A percentile compares a stretch with the other conserved stretches of the same genome.
Evolutionary conservation across 2,329 filamentous ascomycete species (phyloP).

Genomic region (Periconia sp.): DNA sequence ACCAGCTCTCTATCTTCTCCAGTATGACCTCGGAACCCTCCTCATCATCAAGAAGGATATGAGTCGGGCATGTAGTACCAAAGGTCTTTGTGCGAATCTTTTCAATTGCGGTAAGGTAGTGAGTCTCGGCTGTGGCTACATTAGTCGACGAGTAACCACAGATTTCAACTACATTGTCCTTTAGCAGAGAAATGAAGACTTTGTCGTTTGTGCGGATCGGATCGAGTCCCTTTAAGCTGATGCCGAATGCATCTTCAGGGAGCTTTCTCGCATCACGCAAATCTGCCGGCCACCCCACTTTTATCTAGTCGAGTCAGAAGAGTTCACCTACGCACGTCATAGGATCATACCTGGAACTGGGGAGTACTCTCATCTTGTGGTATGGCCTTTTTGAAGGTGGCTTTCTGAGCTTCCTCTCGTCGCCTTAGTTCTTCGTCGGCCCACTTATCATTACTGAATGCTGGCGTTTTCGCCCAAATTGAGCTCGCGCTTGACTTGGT

Average conservation of each 20-base stretch:
- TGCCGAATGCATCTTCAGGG: conserved; percentile 34
- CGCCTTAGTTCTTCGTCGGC: conserved; percentile 23
- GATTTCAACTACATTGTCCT: conserved; percentile 25
- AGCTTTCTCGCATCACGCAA: conserved; percentile 12
- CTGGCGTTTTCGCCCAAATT: conserved; percentile 34
- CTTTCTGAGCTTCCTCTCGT: conserved; percentile 21
- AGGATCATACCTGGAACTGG: neutral
- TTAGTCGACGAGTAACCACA: conserved; percentile 15
- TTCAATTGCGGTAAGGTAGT: conserved; percentile 26
- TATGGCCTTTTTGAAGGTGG: conserved; percentile 25
- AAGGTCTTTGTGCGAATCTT: conserved; percentile 21
- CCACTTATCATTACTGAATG: conserved; percentile 32
- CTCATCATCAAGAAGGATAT: conserved; percentile 32
- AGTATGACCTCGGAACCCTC: conserved; percentile 31
- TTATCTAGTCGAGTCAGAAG: conserved; percentile 11
- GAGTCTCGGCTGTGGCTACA: conserved; percentile 26
- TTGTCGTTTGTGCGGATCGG: conserved; percentile 30
- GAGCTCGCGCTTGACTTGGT: conserved; percentile 26
- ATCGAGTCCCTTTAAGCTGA: conserved; percentile 34
- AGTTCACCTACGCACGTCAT: neutral
- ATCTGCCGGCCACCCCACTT: conserved; percentile 31
- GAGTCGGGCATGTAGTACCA: conserved; percentile 11
- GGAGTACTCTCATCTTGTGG: conserved; percentile 10
- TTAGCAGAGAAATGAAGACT: conserved; percentile 33
- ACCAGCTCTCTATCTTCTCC: conserved; percentile 27